phyloP scores from a whole-genome alignment of 164 flowering plant genomes.

The Protea cynaroides region DNA sequence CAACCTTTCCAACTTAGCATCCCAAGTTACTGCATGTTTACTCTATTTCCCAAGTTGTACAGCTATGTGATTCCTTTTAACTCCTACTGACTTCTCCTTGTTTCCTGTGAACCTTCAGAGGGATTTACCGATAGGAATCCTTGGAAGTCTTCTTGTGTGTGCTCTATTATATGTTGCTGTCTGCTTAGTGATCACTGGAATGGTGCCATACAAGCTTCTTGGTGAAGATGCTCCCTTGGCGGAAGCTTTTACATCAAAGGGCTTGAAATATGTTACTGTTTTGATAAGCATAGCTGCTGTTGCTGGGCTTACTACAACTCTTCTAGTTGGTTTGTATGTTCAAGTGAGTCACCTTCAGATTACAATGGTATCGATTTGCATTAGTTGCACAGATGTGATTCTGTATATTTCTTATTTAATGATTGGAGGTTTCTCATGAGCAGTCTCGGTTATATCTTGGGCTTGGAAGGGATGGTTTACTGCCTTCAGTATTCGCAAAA shows the following conservation, averaged over 20 bases:
- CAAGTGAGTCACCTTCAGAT: constrained; percentile 51
- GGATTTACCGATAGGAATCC: constrained; percentile 88
- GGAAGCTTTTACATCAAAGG: constrained; percentile 78
- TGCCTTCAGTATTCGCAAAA: not conserved
- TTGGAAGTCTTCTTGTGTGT: constrained; percentile 80
- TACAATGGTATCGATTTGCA: not conserved
- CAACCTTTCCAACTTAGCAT: not conserved
- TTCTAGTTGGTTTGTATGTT: constrained; percentile 92
- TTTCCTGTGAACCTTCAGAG: too few relatives aligned
- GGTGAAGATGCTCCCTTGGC: constrained; percentile 94
- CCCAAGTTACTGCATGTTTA: not conserved
- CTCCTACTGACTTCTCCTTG: not conserved
- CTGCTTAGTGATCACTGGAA: constrained; percentile 94
- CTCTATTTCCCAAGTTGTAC: not conserved
- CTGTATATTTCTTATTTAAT: too few relatives aligned
- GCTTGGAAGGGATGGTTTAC: not conserved
- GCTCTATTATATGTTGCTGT: constrained; percentile 69
- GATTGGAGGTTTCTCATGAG: not conserved
- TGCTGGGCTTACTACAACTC: constrained; percentile 98
- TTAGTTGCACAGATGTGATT: not conserved
- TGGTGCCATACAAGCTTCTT: constrained; percentile 80
- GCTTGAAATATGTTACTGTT: constrained; percentile 76
- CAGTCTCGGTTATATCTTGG: not conserved
- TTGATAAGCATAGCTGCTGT: constrained; percentile 92
- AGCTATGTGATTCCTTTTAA: not conserved